phyloP scores from a whole-genome alignment of 371 early-diverging fungal species.

The Synchytrium microbalum region DNA sequence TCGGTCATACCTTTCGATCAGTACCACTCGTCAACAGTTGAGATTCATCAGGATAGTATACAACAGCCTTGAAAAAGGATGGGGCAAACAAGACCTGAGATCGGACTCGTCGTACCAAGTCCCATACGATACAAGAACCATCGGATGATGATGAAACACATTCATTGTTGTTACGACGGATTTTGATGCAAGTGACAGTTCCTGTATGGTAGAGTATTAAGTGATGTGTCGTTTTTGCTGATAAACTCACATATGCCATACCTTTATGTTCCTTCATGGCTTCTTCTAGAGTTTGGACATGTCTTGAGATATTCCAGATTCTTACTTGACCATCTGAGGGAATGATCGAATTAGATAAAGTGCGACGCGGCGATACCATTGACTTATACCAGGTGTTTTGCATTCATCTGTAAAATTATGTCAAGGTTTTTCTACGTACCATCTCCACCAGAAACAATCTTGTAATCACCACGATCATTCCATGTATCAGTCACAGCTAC shows the following conservation, averaged over 20 bases:
- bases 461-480: slow-evolving; percentile 34
- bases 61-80: slow-evolving; percentile 45
- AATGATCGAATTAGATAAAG: not conserved
- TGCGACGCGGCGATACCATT: not conserved
- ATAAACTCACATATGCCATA: slow-evolving; percentile 10
- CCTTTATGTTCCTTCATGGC: slow-evolving; percentile 54
- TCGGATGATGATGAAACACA: slow-evolving; percentile 45
- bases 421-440: slow-evolving; percentile 15
- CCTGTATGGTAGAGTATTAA: slow-evolving; percentile 18
- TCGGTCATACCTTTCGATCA: slow-evolving; percentile 36
- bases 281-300: slow-evolving; percentile 36
- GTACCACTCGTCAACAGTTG: slow-evolving; percentile 48
- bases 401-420: not conserved
- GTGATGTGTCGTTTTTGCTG: not conserved
- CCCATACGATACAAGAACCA: slow-evolving; percentile 53
- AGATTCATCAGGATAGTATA: slow-evolving; percentile 47
- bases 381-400: too few species aligned
- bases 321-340: slow-evolving; percentile 46
- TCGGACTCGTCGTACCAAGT: slow-evolving; percentile 43
- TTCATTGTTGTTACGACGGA: slow-evolving; percentile 45
- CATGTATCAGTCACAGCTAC: slow-evolving; percentile 37
- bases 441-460: slow-evolving; percentile 48
- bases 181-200: slow-evolving; percentile 48
- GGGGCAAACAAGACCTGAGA: slow-evolving; percentile 54
- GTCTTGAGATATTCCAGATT: slow-evolving; percentile 41